A percentile compares a stretch with the other conserved stretches of the same genome.
Evolutionary conservation across 495 filamentous ascomycete species (phyloP).

Genomic region (Endocarpon pusillum): DNA sequence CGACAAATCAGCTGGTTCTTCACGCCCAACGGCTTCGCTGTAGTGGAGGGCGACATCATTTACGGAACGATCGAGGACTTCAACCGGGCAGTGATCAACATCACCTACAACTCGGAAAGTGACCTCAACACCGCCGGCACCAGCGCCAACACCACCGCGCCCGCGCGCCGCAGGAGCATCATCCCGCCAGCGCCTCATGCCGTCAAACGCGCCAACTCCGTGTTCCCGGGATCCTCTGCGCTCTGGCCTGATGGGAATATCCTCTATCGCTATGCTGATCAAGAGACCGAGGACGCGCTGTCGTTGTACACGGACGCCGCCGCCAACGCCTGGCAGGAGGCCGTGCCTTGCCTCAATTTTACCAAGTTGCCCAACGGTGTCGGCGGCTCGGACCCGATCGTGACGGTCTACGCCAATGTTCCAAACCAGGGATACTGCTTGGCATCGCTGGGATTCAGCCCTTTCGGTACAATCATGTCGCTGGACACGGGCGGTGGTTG

Average conservation of each 20-base stretch:
- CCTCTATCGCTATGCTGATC: constrained; percentile 2
- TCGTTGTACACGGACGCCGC: background rate
- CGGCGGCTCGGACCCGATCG: constrained; percentile 1
- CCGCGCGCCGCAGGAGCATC: background rate
- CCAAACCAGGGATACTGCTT: constrained; percentile 1
- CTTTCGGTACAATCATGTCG: too few relatives aligned
- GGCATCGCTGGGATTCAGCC: constrained; percentile 1
- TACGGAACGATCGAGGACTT: constrained; percentile 2
- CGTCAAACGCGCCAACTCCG: background rate
- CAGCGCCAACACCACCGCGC: background rate
- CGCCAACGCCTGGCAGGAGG: background rate
- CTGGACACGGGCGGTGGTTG: too few relatives aligned
- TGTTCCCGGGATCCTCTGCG: constrained; percentile 1
- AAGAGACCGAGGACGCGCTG: background rate
- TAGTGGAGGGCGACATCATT: constrained; percentile 2
- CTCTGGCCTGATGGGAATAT: constrained; percentile 1
- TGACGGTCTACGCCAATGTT: constrained; percentile 1
- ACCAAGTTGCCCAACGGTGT: constrained; percentile 1
- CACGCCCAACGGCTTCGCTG: background rate
- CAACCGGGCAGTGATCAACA: constrained; percentile 1
- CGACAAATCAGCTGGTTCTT: constrained; percentile 3
- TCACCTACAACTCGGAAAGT: constrained; percentile 1
- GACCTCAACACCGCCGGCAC: too few relatives aligned
- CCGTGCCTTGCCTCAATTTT: constrained; percentile 1
- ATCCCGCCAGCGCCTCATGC: too few relatives aligned